Evolutionary conservation across 805 yeast genomes (phyloP).

Genomic region (Lachancea nothofagi): DNA sequence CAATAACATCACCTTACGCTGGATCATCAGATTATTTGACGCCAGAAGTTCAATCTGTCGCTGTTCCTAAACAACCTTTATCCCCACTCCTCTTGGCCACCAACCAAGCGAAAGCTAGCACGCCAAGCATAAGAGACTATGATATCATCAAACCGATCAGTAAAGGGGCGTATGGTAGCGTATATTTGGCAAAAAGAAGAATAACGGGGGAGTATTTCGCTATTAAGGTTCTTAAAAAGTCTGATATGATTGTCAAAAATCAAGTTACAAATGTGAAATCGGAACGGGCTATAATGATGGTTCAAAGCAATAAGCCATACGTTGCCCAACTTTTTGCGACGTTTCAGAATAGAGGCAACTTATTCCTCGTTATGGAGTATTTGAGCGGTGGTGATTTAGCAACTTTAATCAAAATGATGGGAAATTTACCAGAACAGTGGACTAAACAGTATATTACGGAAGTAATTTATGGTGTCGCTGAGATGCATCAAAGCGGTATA

Average conservation of each 20-base stretch:
- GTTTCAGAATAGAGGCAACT: slow-evolving; percentile 80
- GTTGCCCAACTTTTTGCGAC: slow-evolving; percentile 86
- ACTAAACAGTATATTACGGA: slow-evolving; percentile 81
- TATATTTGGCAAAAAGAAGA: slow-evolving; percentile 75
- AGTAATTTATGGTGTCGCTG: slow-evolving; percentile 83
- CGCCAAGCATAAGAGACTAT: slow-evolving; percentile 79
- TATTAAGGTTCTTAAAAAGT: slow-evolving; percentile 81
- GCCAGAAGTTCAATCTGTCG: slow-evolving; percentile 27
- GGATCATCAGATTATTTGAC: slow-evolving; percentile 41
- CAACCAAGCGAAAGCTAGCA: slow-evolving; percentile 47
- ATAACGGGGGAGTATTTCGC: slow-evolving; percentile 94
- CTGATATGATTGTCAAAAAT: slow-evolving; percentile 96
- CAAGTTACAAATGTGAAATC: slow-evolving; percentile 92
- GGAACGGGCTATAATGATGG: slow-evolving; percentile 97
- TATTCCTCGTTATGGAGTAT: slow-evolving; percentile 94
- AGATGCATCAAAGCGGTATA: slow-evolving; percentile 80
- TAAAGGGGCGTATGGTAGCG: slow-evolving; percentile 97
- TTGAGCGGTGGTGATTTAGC: slow-evolving; percentile 95
- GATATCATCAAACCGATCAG: slow-evolving; percentile 89
- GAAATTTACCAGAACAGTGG: slow-evolving; percentile 83
- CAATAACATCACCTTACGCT: slow-evolving; percentile 54
- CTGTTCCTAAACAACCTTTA: slow-evolving; percentile 52
- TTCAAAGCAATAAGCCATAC: slow-evolving; percentile 86
- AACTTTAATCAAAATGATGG: slow-evolving; percentile 73
- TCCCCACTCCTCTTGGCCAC: slow-evolving; percentile 76